Percentiles rank a stretch among this genome's conserved stretches.
phyloP scores from a whole-genome alignment of 495 filamentous ascomycete genomes.

The Penicillium mononematosum region DNA sequence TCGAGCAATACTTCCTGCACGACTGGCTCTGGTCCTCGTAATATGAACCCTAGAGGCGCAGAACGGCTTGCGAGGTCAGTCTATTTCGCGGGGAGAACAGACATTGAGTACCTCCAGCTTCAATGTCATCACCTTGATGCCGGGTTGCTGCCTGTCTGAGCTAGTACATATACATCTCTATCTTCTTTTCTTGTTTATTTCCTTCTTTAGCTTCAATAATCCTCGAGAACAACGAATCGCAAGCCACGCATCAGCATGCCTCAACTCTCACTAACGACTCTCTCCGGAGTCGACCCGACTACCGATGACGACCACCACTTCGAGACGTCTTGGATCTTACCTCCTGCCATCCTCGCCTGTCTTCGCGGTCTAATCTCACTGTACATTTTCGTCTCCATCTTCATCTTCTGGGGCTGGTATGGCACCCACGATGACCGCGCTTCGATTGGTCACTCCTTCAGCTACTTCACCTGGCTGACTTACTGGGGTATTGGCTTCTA shows the following conservation, averaged over 20 bases:
- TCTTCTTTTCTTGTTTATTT: not conserved
- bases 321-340: constrained; percentile 73
- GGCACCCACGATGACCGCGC: constrained; percentile 43
- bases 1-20: not conserved
- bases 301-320: constrained; percentile 64
- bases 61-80: not conserved
- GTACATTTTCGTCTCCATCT: constrained; percentile 68
- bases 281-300: constrained; percentile 32
- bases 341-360: constrained; percentile 58
- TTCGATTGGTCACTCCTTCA: constrained; percentile 56
- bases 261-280: constrained; percentile 17
- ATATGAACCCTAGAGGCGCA: not conserved
- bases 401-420: constrained; percentile 66
- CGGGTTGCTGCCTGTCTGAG: not conserved
- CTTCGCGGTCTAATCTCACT: constrained; percentile 61
- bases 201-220: not conserved
- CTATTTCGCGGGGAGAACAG: not conserved
- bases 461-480: constrained; percentile 75
- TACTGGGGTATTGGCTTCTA: constrained; percentile 85
- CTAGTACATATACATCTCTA: not conserved
- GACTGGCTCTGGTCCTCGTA: not conserved
- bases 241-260: constrained; percentile 17
- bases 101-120: not conserved
- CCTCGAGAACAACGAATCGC: not conserved
- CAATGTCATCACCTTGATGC: not conserved